These are phyloP conservation scores for Tetraselmis chui DNA, from an alignment of 139 green algal species.

Conservation along the genomic window DNA sequence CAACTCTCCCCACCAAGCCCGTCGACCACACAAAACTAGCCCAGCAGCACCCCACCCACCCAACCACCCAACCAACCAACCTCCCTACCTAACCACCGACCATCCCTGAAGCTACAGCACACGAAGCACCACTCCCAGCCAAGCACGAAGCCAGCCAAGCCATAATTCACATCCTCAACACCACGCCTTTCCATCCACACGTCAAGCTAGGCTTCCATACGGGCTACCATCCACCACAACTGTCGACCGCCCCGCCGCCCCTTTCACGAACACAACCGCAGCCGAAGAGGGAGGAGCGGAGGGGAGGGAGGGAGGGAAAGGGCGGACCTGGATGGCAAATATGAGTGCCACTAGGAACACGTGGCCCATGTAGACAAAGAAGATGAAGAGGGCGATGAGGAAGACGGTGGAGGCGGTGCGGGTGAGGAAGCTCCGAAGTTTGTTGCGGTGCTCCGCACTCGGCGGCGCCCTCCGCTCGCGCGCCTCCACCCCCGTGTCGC, in stretches of 20 bases:
- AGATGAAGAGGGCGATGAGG: slow-evolving; percentile 64
- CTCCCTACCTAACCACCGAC: too few relatives aligned
- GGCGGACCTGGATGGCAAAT: slow-evolving; percentile 63
- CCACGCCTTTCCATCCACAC: background rate
- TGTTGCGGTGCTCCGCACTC: slow-evolving; percentile 22
- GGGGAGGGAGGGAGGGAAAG: too few relatives aligned
- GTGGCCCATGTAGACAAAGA: slow-evolving; percentile 69
- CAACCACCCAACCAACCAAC: too few relatives aligned
- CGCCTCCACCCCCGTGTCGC: background rate
- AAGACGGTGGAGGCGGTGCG: slow-evolving; percentile 63
- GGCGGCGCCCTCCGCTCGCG: too few relatives aligned
- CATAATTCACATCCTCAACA: slow-evolving; percentile 1
- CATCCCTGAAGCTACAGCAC: too few relatives aligned
- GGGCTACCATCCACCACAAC: background rate
- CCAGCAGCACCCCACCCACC: too few relatives aligned
- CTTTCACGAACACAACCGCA: too few relatives aligned
- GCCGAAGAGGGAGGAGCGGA: too few relatives aligned
- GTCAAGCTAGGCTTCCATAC: background rate
- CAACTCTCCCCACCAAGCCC: too few relatives aligned
- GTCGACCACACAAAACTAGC: too few relatives aligned
- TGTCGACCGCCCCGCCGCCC: too few relatives aligned
- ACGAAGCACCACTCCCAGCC: too few relatives aligned
- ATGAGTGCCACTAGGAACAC: slow-evolving; percentile 78
- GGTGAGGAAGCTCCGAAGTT: slow-evolving; percentile 50
- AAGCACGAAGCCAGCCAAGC: background rate